phyloP scores from a whole-genome alignment of 306 rosid genomes.

The Rosa rugosa region DNA sequence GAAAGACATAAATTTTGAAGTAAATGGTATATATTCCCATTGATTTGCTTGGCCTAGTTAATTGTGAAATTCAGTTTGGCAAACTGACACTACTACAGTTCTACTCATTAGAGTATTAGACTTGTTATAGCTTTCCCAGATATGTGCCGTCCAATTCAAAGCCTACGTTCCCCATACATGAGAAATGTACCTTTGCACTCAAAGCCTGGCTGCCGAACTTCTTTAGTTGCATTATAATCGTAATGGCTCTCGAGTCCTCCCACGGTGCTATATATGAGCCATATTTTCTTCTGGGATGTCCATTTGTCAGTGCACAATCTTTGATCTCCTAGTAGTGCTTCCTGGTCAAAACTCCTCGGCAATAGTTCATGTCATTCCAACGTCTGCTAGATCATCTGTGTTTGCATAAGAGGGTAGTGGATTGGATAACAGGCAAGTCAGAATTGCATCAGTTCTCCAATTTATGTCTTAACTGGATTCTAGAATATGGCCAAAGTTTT shows the following conservation, averaged over 20 bases:
- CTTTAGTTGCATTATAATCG: background rate
- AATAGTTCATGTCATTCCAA: too few species aligned
- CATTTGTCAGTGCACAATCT: too few species aligned
- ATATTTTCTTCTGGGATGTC: too few species aligned
- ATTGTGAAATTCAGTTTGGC: background rate
- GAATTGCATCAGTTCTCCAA: too few species aligned
- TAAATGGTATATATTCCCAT: background rate
- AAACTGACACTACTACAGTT: background rate
- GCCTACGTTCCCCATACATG: background rate
- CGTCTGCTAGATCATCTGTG: too few species aligned
- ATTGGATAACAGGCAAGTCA: too few species aligned
- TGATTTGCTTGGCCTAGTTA: background rate
- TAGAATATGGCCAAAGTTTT: too few species aligned
- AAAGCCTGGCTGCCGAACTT: background rate
- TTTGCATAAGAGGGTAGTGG: too few species aligned
- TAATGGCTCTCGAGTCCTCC: background rate
- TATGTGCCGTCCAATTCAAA: background rate
- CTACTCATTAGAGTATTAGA: background rate
- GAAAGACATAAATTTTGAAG: background rate
- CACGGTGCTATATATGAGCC: background rate
- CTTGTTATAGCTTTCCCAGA: background rate
- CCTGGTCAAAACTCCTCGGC: too few species aligned
- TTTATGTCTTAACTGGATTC: too few species aligned
- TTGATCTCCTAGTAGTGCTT: too few species aligned
- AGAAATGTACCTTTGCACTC: background rate